phyloP scores from a whole-genome alignment of 2,329 filamentous ascomycete species.

The Bipolaris oryzae region DNA sequence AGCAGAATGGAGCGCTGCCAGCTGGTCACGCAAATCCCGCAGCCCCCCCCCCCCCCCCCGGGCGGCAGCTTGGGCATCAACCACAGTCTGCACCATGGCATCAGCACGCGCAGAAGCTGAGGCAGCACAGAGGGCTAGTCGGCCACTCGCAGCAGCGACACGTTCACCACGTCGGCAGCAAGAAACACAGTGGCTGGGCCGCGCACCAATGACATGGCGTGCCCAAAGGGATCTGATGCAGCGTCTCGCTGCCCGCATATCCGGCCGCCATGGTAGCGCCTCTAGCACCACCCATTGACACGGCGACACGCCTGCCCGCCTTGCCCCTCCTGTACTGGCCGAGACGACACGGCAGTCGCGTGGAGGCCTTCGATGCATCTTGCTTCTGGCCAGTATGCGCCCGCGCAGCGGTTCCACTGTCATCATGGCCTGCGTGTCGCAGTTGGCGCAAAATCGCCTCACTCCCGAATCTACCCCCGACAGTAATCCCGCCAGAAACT shows the following conservation, averaged over 20 bases:
- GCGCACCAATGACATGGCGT: conserved; percentile 11
- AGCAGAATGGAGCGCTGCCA: not conserved
- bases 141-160: conserved; percentile 40
- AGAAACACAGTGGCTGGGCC: conserved; percentile 5
- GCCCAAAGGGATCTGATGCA: conserved; percentile 10
- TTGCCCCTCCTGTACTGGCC: conserved; percentile 31
- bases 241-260: conserved; percentile 46
- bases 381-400: conserved; percentile 21
- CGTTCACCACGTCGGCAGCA: conserved; percentile 38
- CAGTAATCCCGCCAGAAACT: conserved; percentile 8
- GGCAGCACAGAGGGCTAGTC: conserved; percentile 21
- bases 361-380: conserved; percentile 30
- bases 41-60: too few species aligned
- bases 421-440: conserved; percentile 25
- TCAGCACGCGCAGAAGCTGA: conserved; percentile 32
- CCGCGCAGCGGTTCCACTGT: conserved; percentile 26
- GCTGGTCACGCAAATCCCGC: not conserved
- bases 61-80: not conserved
- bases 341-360: conserved; percentile 22
- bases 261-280: conserved; percentile 29
- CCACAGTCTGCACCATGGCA: conserved; percentile 14
- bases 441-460: conserved; percentile 30
- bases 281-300: conserved; percentile 35
- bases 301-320: conserved; percentile 37
- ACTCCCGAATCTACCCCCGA: conserved; percentile 26